Evolutionary conservation across 371 early-diverging fungal genomes (phyloP).

Genomic region (Apophysomyces elegans): DNA sequence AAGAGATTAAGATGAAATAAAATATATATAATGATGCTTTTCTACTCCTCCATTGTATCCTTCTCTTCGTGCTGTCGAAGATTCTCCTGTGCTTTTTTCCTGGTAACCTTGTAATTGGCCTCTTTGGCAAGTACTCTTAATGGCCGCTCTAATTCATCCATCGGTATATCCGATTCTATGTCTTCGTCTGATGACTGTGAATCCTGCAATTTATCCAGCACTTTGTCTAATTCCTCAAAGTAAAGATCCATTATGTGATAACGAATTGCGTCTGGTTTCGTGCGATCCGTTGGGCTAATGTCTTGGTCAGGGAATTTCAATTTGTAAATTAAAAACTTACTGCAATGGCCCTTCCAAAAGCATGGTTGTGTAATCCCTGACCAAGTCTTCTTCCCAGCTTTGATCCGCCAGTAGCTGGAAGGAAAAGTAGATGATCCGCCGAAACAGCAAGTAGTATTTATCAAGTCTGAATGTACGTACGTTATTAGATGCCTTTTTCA

Average conservation of each 20-base stretch:
- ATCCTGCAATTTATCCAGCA: slow-evolving; percentile 52
- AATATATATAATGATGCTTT: neutral
- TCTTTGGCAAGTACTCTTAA: slow-evolving; percentile 63
- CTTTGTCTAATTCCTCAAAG: slow-evolving; percentile 79
- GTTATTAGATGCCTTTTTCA: neutral
- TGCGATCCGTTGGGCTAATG: slow-evolving; percentile 60
- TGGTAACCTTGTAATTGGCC: slow-evolving; percentile 54
- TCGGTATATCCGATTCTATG: slow-evolving; percentile 55
- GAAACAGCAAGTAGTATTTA: slow-evolving; percentile 84
- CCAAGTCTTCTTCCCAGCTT: slow-evolving; percentile 64
- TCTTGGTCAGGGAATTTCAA: slow-evolving; percentile 10
- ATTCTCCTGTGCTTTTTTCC: slow-evolving; percentile 59
- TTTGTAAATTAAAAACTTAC: slow-evolving; percentile 44
- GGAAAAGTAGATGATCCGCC: slow-evolving; percentile 72
- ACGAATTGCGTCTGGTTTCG: slow-evolving; percentile 77
- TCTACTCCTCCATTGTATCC: neutral
- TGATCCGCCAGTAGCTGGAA: slow-evolving; percentile 72
- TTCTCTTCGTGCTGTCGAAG: slow-evolving; percentile 30
- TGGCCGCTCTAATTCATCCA: slow-evolving; percentile 68
- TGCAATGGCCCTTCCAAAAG: slow-evolving; percentile 71
- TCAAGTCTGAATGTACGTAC: slow-evolving; percentile 62
- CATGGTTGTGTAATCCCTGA: slow-evolving; percentile 65
- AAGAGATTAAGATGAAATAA: neutral
- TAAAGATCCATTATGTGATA: slow-evolving; percentile 84
- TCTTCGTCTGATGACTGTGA: slow-evolving; percentile 29